Evolutionary conservation across 2,329 filamentous ascomycete species (phyloP), one percentile per base, ranked within the genome.

Genomic region (Pseudocercospora pini-densiflorae): DNA sequence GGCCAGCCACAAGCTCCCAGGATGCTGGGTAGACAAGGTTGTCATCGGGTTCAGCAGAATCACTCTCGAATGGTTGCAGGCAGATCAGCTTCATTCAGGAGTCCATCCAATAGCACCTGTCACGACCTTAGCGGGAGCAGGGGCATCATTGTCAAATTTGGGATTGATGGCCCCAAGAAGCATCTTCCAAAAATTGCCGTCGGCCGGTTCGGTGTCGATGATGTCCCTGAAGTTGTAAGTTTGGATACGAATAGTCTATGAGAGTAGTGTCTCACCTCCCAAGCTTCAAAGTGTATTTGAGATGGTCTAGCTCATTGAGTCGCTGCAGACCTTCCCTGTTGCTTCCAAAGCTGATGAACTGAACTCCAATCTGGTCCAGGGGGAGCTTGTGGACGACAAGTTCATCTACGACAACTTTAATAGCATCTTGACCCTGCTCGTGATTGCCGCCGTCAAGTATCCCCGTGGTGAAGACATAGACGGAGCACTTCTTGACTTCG

Each of bases 141-240:
- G 31, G 8, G 10, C n/a, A 31, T 69, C 66, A 31, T 61, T 31
- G 24, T 70, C 68, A 40, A 65, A 70, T 23, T 55, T 59, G 2
- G 24, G 12, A n/a, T 68, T 68, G 63, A 69, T 68, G 9, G 66
- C 63, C 19, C 73, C 73, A n/a, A 72, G 66, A 16, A 75, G 68
- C 70, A 74, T 73, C 47, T 75, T 75, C 69, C 71, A 75, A 5
- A 75, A 64, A 33, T 75, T 73, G n/a, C 73, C 73, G 36, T 67
- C 27, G 2, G 63, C 36, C 6, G 64, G 66, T 16, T 71, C 72
- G 12, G 64, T 67, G 47, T 75, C 73, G 21, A 74, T 64, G 33
- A 75, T 73, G 49, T 75, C 73, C 24, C 73, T 69, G 10, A 10
- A 33, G 10, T 33, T 8, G 7, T 33, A 33, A 33, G 31, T 7